Base-by-base conservation (phyloP, 768 basidiomycete genomes). In the Clavulina sp. region DNA sequence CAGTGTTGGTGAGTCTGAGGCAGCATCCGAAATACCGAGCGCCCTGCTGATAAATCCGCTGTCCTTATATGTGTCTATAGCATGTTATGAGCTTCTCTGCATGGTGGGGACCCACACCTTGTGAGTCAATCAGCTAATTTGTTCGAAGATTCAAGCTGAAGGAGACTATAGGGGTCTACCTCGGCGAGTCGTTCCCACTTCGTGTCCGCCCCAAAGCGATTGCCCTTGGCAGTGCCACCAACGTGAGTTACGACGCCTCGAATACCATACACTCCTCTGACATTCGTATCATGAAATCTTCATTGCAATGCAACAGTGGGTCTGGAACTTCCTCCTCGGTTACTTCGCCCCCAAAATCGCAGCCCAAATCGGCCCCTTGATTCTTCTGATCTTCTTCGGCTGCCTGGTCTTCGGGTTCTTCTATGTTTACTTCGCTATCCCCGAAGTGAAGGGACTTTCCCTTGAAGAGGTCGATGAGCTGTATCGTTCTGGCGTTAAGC, bases 111-210 rank as follows among this genome's bases (percentile, higher is more conserved):
- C 79, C 80, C 4, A 78, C 75, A 31, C 80, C 80, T 57, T 38
- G 34, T 38, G 34, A 38, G 34, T 67, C 64, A 62, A 34, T 26
- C 28, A 16, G 49, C 16, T 7, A 4, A n/a, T 18, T 48, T 49
- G 1, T 55, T 56, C 18, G 26, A 21, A 24, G 9, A 41, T 32
- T 9, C 33, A 16, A 30, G 9, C 56, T 30, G 34, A 19, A 9
- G 34, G 9, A 9, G 9, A 9, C 34, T 38, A 38, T 9, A 19
- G 78, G 76, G 77, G 81, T 82, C 4, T 82, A 82, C 59, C 72
- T 83, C 30, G 81, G 81, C 49, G 82, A 85, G 68, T 79, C 76
- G 19, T 86, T 85, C 73, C 84, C 83, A 13, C 74, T 86, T 23
- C 77, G 82, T 44, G 80, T 87, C 41, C 73, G 83, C 52, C 73